Percentiles rank a stretch among this genome's conserved stretches.
Conservation (phyloP, 306 rosid species). For the Vachellia pachyceras region DNA sequence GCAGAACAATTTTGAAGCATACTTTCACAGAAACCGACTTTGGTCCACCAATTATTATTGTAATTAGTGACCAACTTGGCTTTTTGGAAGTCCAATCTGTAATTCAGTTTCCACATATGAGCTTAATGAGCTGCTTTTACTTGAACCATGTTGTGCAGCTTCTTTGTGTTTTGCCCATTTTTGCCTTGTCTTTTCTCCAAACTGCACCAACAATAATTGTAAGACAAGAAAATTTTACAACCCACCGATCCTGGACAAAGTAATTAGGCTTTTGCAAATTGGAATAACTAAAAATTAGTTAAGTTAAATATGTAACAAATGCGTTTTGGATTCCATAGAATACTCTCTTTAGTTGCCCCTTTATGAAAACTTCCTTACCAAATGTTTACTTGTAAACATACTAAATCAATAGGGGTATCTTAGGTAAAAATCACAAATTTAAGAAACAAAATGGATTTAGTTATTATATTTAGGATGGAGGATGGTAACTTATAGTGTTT, state of each 20-base stretch:
- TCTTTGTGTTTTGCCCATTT: background rate
- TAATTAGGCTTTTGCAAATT: background rate
- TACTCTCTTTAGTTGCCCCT: too few relatives aligned
- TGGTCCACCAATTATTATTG: background rate
- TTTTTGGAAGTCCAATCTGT: background rate
- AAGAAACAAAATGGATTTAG: too few relatives aligned
- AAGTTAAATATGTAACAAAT: too few relatives aligned
- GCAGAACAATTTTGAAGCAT: background rate
- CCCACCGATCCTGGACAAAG: background rate
- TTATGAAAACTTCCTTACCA: too few relatives aligned
- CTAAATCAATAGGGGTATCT: too few relatives aligned
- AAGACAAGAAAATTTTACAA: background rate
- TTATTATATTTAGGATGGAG: too few relatives aligned
- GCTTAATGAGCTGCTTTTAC: background rate
- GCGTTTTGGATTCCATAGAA: too few relatives aligned
- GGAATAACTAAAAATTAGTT: too few relatives aligned
- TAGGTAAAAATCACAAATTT: too few relatives aligned
- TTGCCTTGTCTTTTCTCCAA: background rate
- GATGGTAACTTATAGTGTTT: too few relatives aligned
- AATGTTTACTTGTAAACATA: too few relatives aligned
- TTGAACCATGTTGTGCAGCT: background rate
- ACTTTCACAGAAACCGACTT: background rate
- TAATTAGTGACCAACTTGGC: background rate
- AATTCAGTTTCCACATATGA: background rate
- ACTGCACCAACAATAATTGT: background rate